phyloP scores from a whole-genome alignment of 2,329 filamentous ascomycete species.

The Thielaviopsis euricoi region DNA sequence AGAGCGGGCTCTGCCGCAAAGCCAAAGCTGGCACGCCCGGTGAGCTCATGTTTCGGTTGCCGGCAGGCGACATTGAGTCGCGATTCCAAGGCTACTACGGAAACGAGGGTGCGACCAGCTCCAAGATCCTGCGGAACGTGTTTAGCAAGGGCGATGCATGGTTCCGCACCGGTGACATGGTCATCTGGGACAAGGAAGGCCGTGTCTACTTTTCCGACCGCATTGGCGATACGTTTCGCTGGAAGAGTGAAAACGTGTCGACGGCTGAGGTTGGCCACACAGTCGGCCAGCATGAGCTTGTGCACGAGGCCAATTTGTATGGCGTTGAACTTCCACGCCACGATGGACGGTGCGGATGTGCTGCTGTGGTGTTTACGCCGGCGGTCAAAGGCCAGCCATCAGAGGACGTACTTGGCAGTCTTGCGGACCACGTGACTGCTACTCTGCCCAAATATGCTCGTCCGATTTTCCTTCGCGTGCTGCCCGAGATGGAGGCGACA shows the following conservation, averaged over 20 bases:
- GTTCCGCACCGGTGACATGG: conserved; percentile 71
- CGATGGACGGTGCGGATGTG: conserved; percentile 72
- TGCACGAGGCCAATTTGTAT: conserved; percentile 74
- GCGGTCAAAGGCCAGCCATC: conserved; percentile 23
- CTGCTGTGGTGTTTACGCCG: conserved; percentile 44
- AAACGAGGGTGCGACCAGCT: conserved; percentile 50
- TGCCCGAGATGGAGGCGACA: conserved; percentile 46
- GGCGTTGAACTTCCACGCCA: conserved; percentile 65
- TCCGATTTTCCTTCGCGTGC: conserved; percentile 60
- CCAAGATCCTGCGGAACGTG: conserved; percentile 60
- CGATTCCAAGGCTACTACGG: conserved; percentile 73
- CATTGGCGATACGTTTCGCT: conserved; percentile 62
- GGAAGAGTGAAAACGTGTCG: conserved; percentile 73
- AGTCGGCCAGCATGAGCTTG: conserved; percentile 46
- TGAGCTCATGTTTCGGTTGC: conserved; percentile 59
- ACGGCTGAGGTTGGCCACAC: conserved; percentile 68
- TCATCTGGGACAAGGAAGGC: conserved; percentile 55
- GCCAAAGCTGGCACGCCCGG: conserved; percentile 47
- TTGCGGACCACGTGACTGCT: conserved; percentile 41
- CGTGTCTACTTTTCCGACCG: conserved; percentile 67
- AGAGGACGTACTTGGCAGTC: conserved; percentile 32
- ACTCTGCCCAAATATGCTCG: conserved; percentile 57
- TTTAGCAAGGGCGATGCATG: conserved; percentile 62
- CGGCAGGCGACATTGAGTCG: conserved; percentile 41
- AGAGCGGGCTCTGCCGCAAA: conserved; percentile 50